Evolutionary conservation across 2,329 filamentous ascomycete species (phyloP).

Genomic region (Colletotrichum musae): DNA sequence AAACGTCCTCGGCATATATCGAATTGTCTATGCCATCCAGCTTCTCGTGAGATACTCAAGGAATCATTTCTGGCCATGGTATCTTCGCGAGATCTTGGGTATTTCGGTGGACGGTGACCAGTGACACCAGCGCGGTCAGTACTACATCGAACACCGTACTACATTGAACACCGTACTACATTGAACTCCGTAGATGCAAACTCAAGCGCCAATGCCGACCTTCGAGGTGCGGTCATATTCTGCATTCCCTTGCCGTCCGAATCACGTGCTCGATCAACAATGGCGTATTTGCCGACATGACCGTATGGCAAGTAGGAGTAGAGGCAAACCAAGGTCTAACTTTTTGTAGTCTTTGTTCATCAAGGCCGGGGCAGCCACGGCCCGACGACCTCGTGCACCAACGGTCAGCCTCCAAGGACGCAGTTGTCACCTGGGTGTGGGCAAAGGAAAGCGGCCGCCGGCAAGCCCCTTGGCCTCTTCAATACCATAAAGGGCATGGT

Average conservation of each 20-base stretch:
- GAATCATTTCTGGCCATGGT: constrained; percentile 6
- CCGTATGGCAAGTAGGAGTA: too few relatives aligned
- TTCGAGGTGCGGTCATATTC: neutral
- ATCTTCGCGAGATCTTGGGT: constrained; percentile 2
- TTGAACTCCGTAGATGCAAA: neutral
- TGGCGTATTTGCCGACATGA: too few relatives aligned
- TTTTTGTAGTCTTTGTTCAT: too few relatives aligned
- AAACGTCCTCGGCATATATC: constrained; percentile 13
- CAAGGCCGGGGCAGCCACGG: too few relatives aligned
- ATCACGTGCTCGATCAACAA: too few relatives aligned
- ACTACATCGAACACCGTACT: neutral
- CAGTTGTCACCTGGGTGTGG: too few relatives aligned
- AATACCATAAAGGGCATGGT: too few relatives aligned
- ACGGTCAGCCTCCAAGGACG: too few relatives aligned
- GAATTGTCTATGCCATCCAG: constrained; percentile 15
- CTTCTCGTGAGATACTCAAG: neutral
- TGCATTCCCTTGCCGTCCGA: neutral
- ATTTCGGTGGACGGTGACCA: neutral
- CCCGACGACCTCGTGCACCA: too few relatives aligned
- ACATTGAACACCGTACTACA: neutral
- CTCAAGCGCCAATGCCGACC: neutral
- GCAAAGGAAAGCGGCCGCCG: too few relatives aligned
- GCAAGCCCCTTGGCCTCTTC: too few relatives aligned
- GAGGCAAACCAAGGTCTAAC: too few relatives aligned
- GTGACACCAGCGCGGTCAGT: neutral